Evolutionary conservation across 768 basidiomycete species (phyloP), one percentile per base, ranked within the genome.

Genomic region (Strobilomyces dryophilus): DNA sequence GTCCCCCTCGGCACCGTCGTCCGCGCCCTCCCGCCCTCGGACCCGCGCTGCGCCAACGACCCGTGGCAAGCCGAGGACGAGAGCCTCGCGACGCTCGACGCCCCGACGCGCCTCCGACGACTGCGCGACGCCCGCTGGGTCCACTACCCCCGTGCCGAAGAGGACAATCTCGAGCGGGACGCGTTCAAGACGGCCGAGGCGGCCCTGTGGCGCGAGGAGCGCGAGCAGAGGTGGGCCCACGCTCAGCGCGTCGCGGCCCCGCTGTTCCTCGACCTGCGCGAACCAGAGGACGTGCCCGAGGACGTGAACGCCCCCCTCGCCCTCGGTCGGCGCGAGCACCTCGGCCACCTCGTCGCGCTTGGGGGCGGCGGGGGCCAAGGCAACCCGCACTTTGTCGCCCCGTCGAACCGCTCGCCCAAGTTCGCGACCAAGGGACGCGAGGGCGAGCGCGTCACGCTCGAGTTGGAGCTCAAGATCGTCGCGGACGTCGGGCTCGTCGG

Each of bases 401-500:
- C 80, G 3, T 70, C 77, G 27, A 87, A 83, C 53, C 84, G 91
- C 2, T 85, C 90, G 1, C 93, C 95, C 4, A 92, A 93, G 68
- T 89, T 89, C 56, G 95, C 91, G 0, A 86, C 89, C 17, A 79
- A 84, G 17, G 93, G 91, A 0, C 76, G 79, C 8, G 79, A 80
- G 5, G 92, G 69, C 17, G 89, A 92, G 61, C 77, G 82, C 5
- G 71, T 95, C 56, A 86, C 87, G 1, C 78, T 98, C n/a, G 79
- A 84, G 18, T 76, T 99, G 14, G 95, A 97, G 68, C 85, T 99
- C 55, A 98, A 98, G 69, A 78, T 95, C 7, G 77, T 95, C 4
- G 93, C 95, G 3, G 95, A 99, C 67, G 77, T 98, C n/a, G 97
- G 92, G 0, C 75, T 99, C 18, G 94, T 99, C 2, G 97, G 97